A percentile compares a stretch with the other conserved stretches of the same genome.
These are phyloP conservation scores for Cyanidioschyzon merolae DNA, from an alignment of 23 red algal genomes.

Conservation along the genomic window DNA sequence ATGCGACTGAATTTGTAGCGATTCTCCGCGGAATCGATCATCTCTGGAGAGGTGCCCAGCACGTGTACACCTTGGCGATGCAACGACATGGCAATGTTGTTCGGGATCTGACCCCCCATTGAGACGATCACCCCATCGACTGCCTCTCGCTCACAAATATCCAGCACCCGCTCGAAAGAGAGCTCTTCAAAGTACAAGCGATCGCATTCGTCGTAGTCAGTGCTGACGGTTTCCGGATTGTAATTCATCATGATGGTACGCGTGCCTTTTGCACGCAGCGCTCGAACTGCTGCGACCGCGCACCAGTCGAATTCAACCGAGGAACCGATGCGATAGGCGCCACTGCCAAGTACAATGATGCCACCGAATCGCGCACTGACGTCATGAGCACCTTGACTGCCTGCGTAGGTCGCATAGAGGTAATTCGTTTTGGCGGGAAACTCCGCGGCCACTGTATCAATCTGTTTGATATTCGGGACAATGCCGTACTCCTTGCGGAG, in stretches of 20 bases:
- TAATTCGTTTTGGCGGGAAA: constrained; percentile 98
- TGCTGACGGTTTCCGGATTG: constrained; percentile 96
- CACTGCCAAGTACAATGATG: constrained; percentile 79
- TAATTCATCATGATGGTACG: constrained; percentile 97
- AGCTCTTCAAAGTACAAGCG: constrained; percentile 98
- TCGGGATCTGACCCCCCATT: constrained; percentile 97
- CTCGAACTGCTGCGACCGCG: constrained; percentile 73
- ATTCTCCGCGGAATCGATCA: constrained; percentile 98
- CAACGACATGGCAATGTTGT: constrained; percentile 95
- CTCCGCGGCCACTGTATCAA: constrained; percentile 96
- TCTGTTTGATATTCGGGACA: constrained; percentile 68
- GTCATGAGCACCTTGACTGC: constrained; percentile 33
- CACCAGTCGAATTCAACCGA: constrained; percentile 99
- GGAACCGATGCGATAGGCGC: constrained; percentile 93
- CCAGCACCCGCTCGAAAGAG: constrained; percentile 90
- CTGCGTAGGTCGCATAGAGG: constrained; percentile 73
- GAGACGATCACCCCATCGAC: constrained; percentile 83
- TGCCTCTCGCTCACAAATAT: constrained; percentile 73
- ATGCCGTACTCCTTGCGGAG: constrained; percentile 43
- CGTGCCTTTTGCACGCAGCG: constrained; percentile 45
- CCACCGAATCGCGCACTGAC: constrained; percentile 16
- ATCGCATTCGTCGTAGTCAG: constrained; percentile 97
- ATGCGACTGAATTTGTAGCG: constrained; percentile 97
- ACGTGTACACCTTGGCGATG: constrained; percentile 78
- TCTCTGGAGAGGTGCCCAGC: constrained; percentile 88